A percentile compares a stretch with the other conserved stretches of the same genome.
These are phyloP conservation scores for Populus hybrid DNA, from an alignment of 441 rosid species.

Conservation along the genomic window DNA sequence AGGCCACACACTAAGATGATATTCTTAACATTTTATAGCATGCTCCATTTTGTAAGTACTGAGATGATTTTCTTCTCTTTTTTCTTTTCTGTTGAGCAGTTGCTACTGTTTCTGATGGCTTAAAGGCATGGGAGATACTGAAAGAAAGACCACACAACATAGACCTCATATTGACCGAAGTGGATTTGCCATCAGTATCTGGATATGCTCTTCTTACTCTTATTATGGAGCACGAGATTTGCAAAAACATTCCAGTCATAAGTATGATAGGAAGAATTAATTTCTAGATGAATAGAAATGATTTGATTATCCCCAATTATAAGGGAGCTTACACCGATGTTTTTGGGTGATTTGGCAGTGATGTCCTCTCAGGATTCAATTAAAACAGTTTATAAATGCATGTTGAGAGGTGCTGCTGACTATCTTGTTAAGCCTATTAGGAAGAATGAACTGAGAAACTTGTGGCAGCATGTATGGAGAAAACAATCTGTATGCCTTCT, in stretches of 20 bases:
- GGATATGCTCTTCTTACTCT: slow-evolving; percentile 83
- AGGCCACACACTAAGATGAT: neutral
- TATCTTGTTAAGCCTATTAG: slow-evolving; percentile 94
- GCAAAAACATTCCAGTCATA: slow-evolving; percentile 91
- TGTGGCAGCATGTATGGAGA: slow-evolving; percentile 99
- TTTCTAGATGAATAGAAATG: neutral
- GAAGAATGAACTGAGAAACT: slow-evolving; percentile 82
- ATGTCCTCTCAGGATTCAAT: slow-evolving; percentile 86
- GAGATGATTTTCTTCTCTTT: neutral
- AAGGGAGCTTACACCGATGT: neutral
- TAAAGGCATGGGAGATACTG: slow-evolving; percentile 88
- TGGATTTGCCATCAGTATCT: slow-evolving; percentile 80
- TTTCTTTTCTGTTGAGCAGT: slow-evolving; percentile 42
- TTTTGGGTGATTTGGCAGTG: slow-evolving; percentile 54
- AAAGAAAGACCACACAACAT: slow-evolving; percentile 54
- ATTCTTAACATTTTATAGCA: neutral
- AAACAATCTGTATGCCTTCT: slow-evolving; percentile 60
- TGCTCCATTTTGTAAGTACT: neutral
- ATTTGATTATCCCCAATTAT: neutral
- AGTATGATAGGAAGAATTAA: slow-evolving; percentile 43
- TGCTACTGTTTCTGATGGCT: slow-evolving; percentile 75
- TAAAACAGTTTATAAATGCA: slow-evolving; percentile 82
- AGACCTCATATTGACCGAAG: slow-evolving; percentile 85
- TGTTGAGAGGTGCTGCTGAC: slow-evolving; percentile 91
- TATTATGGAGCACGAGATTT: slow-evolving; percentile 77